Base-by-base conservation (phyloP, 228 moss, liverwort and hornwort species). In the Sphagnum magellanicum region DNA sequence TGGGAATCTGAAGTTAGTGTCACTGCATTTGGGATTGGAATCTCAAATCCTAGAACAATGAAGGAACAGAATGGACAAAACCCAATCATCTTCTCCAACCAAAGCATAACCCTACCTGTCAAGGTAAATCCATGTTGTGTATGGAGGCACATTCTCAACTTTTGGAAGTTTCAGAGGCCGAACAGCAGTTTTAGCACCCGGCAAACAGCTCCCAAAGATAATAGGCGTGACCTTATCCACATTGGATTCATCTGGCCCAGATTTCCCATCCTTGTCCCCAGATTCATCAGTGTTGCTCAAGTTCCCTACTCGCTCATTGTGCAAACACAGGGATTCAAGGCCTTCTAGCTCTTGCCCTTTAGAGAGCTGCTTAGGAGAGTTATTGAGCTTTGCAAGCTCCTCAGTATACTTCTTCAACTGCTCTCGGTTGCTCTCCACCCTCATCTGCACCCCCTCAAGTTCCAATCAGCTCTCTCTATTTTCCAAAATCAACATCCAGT, bases 41-140 rank as follows among this genome's bases (percentile, higher is more conserved):
- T 32, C 32, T 32, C 1, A 32, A 32, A 32, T 32, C 32, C 32
- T 32, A 32, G 32, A 32, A 32, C 32, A 32, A 32, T 32, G 32
- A 32, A 32, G 32, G 32, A 32, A 32, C 32, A 32, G 32, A 32
- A 32, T 3, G 3, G 32, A 32, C 32, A 32, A 32, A 32, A 3
- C 3, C 32, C 32, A 32, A 32, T 32, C 32, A 32, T 32, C 32
- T 32, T 32, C 32, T 32, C 32, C 32, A 32, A 32, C 32, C 32
- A 32, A 3, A 32, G 32, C 32, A 32, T 32, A 32, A 32, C 3
- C 32, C 32, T 64, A 84, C 83, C 83, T 77, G 77, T 84, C 83
- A 69, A 84, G 61, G 67, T 77, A 84, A 72, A 84, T 84, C 83
- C 83, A 84, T 14, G 83, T 75, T 5, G 83, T 84, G 63, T 84